Percentiles rank a stretch among this genome's conserved stretches.
Conservation (phyloP, 495 filamentous ascomycete species). For the Neurospora sp. region DNA sequence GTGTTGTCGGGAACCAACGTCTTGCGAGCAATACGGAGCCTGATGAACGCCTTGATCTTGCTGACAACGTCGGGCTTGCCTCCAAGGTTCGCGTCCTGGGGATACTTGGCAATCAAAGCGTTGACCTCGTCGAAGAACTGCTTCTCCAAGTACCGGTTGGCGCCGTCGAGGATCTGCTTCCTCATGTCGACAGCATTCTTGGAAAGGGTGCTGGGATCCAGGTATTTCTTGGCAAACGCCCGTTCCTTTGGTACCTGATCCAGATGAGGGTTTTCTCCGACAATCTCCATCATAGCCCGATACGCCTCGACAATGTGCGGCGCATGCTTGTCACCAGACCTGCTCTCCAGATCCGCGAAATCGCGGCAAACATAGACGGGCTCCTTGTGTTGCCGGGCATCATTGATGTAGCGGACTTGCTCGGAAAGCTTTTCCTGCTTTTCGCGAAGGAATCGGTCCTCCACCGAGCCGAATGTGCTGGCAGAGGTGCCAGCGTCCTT, state of each 20-base stretch:
- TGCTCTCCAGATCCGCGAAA: conserved; percentile 60
- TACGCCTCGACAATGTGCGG: conserved; percentile 69
- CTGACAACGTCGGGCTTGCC: conserved; percentile 78
- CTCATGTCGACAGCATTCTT: conserved; percentile 48
- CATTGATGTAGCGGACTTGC: conserved; percentile 67
- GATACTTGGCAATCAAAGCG: conserved; percentile 64
- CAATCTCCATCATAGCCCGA: conserved; percentile 62
- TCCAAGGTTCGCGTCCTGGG: conserved; percentile 79
- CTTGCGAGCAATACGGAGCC: conserved; percentile 62
- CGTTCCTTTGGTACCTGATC: conserved; percentile 56
- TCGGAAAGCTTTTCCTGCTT: conserved; percentile 71
- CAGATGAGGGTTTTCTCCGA: conserved; percentile 50
- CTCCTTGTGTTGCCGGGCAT: conserved; percentile 51
- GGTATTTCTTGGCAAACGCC: conserved; percentile 62
- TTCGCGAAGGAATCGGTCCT: conserved; percentile 63
- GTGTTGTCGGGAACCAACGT: conserved; percentile 68
- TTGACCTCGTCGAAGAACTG: conserved; percentile 65
- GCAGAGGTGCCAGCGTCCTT: conserved; percentile 30
- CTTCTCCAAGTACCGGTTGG: conserved; percentile 64
- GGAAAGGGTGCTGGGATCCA: conserved; percentile 60
- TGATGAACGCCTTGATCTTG: conserved; percentile 86
- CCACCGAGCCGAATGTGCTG: conserved; percentile 35
- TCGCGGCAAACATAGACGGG: conserved; percentile 61
- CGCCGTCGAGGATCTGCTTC: conserved; percentile 68
- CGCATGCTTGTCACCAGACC: conserved; percentile 53